Evolutionary conservation across 495 filamentous ascomycete species (phyloP), one percentile per base, ranked within the genome.

Genomic region (Podospora sp.): DNA sequence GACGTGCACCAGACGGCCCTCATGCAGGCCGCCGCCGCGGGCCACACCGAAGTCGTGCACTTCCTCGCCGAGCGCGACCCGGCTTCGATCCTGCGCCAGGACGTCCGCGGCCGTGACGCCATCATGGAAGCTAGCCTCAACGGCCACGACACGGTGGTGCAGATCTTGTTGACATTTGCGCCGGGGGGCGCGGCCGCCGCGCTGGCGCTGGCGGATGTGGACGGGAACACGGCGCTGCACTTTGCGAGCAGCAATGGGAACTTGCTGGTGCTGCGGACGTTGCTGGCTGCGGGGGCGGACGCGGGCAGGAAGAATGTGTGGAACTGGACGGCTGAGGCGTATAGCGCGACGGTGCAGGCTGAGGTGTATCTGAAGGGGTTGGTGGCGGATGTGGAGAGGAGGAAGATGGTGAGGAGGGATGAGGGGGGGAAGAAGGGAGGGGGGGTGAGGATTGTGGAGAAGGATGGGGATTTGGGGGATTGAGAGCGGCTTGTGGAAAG

Each of bases 151-250:
- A 88, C 88, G 2, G 80, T 82, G 1, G 78, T 88, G 14, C 84
- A 86, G 74, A 80, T 90, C 63, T 80, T 91, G 21, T 76, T 89
- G 35, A 86, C 85, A 8, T 86, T 81, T 46, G 79, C 76, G 1
- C 82, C 84, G 62, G 77, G 72, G 8, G 79, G 86, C 60, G 72
- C 80, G 46, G 65, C 76, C 49, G 80, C 80, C 22, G 84, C 86
- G 20, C 76, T 84, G 35, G 74, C 70, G 36, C 76, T 78, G 68
- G 76, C 77, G 2, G 92, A 96, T 74, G 68, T 77, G 12, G 81
- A 87, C 22, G 92, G 92, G 12, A 93, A 94, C 72, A 94, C 91
- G 22, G 87, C 91, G 14, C 82, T 95, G 63, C 92, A 96, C 78
- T 88, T 85, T 76, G 83, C 86, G 62, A 85, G 83, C 68, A 80